These are phyloP conservation scores for Yueomyces sp. DNA, from an alignment of 805 yeast genomes.

Conservation along the genomic window DNA sequence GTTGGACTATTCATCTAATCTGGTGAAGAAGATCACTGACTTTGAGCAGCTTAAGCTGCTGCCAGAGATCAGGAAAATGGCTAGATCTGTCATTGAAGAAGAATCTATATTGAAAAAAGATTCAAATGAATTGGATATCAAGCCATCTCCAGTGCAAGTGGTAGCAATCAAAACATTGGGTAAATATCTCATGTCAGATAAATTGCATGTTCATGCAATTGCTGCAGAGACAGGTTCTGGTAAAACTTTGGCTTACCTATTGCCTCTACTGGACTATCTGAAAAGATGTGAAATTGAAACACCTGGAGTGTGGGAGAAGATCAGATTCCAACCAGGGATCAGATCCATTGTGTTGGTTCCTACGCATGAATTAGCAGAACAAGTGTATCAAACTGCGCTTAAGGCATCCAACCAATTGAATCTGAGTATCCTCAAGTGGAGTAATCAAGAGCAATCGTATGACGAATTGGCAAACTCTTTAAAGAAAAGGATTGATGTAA, in stretches of 20 bases:
- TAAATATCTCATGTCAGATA: conserved; percentile 22
- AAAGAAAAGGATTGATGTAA: conserved; percentile 51
- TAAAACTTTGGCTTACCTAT: conserved; percentile 83
- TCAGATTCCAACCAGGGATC: conserved; percentile 31
- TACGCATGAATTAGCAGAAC: conserved; percentile 77
- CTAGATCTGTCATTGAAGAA: conserved; percentile 38
- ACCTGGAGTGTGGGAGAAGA: conserved; percentile 25
- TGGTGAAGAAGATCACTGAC: conserved; percentile 39
- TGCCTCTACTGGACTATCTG: conserved; percentile 59
- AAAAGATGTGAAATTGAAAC: conserved; percentile 38
- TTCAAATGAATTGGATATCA: not conserved
- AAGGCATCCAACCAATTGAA: conserved; percentile 25
- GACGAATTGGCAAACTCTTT: conserved; percentile 35
- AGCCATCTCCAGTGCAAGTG: conserved; percentile 72
- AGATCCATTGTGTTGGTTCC: conserved; percentile 74
- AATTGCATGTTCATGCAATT: conserved; percentile 51
- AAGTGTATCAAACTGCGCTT: conserved; percentile 40
- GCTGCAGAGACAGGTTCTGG: conserved; percentile 99
- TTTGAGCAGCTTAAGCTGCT: conserved; percentile 58
- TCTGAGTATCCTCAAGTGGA: conserved; percentile 45
- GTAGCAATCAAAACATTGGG: conserved; percentile 42
- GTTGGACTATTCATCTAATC: conserved; percentile 23
- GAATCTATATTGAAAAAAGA: conserved; percentile 28
- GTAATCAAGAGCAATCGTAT: conserved; percentile 38
- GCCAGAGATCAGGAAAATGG: conserved; percentile 50